These are phyloP conservation scores for Skeletonema tropicum DNA, from an alignment of 108 stramenopile species.

Conservation along the genomic window DNA sequence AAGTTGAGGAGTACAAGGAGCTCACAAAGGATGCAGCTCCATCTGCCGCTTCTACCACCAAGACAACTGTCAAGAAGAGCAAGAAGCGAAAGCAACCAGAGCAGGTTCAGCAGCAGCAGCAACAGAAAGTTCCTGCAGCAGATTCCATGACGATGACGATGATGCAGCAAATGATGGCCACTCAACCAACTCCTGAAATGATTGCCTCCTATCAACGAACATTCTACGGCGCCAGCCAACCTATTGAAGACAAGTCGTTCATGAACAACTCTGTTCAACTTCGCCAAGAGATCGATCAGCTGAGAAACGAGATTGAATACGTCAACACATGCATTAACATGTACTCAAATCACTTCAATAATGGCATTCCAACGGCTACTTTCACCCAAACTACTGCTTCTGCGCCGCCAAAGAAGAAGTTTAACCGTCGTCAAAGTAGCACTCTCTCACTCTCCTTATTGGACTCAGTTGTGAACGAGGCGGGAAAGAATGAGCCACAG, in stretches of 20 bases:
- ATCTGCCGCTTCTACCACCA: neutral
- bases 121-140: neutral
- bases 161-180: neutral
- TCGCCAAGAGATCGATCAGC: conserved; percentile 1
- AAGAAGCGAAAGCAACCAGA: conserved; percentile 13
- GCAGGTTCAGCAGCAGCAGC: neutral
- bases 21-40: conserved; percentile 24
- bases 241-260: conserved; percentile 1
- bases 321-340: conserved; percentile 31
- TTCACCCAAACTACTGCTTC: conserved; percentile 5
- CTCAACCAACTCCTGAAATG: neutral
- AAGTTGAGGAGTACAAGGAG: conserved; percentile 47
- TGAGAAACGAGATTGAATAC: conserved; percentile 33
- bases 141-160: neutral
- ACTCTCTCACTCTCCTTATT: neutral
- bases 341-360: conserved; percentile 5
- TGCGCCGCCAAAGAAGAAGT: conserved; percentile 1
- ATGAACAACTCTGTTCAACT: conserved; percentile 3
- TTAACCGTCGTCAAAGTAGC: conserved; percentile 6
- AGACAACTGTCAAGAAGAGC: conserved; percentile 4
- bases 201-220: neutral
- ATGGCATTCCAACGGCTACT: neutral
- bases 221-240: neutral
- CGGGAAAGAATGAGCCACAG: neutral
- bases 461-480: conserved; percentile 7